These are phyloP conservation scores for Teratosphaeria epicoccoides DNA, from an alignment of 2,329 filamentous ascomycete genomes.

Conservation along the genomic window DNA sequence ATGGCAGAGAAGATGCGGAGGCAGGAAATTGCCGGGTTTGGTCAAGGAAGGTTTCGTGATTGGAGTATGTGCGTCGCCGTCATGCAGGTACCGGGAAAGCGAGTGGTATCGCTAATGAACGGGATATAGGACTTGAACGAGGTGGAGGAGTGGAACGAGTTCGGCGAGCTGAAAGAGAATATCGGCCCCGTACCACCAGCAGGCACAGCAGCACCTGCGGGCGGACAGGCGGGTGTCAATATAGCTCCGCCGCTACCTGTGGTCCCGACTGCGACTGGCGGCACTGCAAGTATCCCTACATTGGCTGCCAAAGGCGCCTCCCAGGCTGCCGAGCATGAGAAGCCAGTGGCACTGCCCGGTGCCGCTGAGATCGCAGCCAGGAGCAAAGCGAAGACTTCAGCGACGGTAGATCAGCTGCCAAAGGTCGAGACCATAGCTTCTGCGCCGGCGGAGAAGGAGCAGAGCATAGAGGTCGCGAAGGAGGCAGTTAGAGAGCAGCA, in stretches of 20 bases:
- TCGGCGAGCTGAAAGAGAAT: slow-evolving; percentile 83
- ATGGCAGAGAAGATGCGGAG: slow-evolving; percentile 74
- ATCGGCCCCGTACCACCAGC: slow-evolving; percentile 45
- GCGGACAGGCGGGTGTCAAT: slow-evolving; percentile 17
- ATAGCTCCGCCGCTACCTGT: slow-evolving; percentile 14
- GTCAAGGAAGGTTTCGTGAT: slow-evolving; percentile 80
- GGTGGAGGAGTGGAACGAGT: slow-evolving; percentile 98
- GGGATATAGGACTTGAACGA: slow-evolving; percentile 68
- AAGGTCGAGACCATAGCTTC: slow-evolving; percentile 20
- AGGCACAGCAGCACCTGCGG: slow-evolving; percentile 15
- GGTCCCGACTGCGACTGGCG: slow-evolving; percentile 10
- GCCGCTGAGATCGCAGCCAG: slow-evolving; percentile 24
- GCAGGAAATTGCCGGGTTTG: slow-evolving; percentile 78
- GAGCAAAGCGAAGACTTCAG: slow-evolving; percentile 2
- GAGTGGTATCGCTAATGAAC: background rate
- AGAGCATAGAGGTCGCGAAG: slow-evolving; percentile 15
- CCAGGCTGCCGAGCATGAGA: slow-evolving; percentile 10
- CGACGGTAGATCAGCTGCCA: slow-evolving; percentile 4
- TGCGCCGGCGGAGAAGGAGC: slow-evolving; percentile 17
- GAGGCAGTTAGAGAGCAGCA: slow-evolving; percentile 7
- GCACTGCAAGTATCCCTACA: slow-evolving; percentile 9
- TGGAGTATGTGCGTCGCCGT: slow-evolving; percentile 52
- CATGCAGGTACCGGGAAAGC: background rate
- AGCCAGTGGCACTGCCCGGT: slow-evolving; percentile 15
- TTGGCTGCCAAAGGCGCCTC: background rate